These are phyloP conservation scores for Tilletia caries DNA, from an alignment of 1,284 basidiomycete genomes.

Conservation along the genomic window DNA sequence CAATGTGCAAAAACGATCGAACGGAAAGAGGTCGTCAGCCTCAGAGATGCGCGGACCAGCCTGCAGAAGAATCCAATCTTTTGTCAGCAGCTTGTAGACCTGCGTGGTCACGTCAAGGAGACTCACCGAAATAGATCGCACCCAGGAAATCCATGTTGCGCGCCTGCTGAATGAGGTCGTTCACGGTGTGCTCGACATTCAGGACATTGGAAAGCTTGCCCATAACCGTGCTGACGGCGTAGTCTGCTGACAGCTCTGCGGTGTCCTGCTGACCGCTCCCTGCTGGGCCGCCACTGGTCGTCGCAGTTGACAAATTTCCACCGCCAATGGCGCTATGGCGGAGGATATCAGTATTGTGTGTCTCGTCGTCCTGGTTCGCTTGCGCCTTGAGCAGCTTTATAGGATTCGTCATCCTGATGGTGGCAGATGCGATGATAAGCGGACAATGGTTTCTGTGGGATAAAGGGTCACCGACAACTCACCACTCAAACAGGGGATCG, in stretches of 20 bases:
- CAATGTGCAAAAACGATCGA: neutral
- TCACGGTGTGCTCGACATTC: slow-evolving; percentile 88
- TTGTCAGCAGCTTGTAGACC: neutral
- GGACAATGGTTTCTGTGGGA: neutral
- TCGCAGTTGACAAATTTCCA: neutral
- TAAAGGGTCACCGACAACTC: too few species aligned
- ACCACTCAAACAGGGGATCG: slow-evolving; percentile 92
- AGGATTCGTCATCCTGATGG: slow-evolving; percentile 26
- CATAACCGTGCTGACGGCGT: slow-evolving; percentile 63
- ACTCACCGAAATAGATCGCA: slow-evolving; percentile 63
- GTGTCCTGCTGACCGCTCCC: slow-evolving; percentile 48
- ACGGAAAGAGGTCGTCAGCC: neutral
- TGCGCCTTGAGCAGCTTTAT: slow-evolving; percentile 40
- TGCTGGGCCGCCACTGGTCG: neutral
- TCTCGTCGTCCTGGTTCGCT: slow-evolving; percentile 18
- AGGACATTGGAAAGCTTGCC: slow-evolving; percentile 75
- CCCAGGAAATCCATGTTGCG: slow-evolving; percentile 73
- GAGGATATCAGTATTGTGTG: neutral
- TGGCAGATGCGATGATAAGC: neutral
- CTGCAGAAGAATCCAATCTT: neutral
- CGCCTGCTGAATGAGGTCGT: slow-evolving; percentile 85
- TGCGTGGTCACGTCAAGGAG: neutral
- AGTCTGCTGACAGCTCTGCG: slow-evolving; percentile 81
- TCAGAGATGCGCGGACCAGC: slow-evolving; percentile 11
- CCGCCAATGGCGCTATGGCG: neutral